These are phyloP conservation scores for Musa itinerans DNA, from an alignment of 176 grass and related monocot genomes.

Conservation along the genomic window DNA sequence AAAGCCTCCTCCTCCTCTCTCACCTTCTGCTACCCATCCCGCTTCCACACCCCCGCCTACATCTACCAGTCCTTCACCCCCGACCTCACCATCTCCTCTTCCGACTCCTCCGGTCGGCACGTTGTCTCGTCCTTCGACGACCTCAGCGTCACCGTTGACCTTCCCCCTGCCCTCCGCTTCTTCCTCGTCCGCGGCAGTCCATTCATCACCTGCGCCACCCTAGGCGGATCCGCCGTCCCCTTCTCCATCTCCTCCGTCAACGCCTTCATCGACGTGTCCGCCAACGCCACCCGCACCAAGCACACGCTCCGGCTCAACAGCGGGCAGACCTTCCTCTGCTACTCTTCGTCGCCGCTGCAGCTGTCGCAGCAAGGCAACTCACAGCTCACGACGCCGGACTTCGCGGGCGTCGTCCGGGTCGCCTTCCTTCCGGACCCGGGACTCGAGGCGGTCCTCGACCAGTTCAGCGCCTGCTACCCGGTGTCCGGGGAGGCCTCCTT, in stretches of 20 bases:
- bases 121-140: slow-evolving; percentile 60
- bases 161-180: slow-evolving; percentile 51
- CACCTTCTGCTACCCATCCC: slow-evolving; percentile 59
- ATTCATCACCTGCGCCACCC: slow-evolving; percentile 58
- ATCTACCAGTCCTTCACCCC: slow-evolving; percentile 76
- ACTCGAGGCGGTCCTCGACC: slow-evolving; percentile 61
- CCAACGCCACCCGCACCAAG: slow-evolving; percentile 46
- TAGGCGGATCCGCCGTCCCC: slow-evolving; percentile 23
- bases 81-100: slow-evolving; percentile 62
- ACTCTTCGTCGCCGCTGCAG: slow-evolving; percentile 53
- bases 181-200: slow-evolving; percentile 78
- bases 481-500: slow-evolving; percentile 53
- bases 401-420: slow-evolving; percentile 52
- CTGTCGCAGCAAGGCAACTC: slow-evolving; percentile 36
- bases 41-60: slow-evolving; percentile 43
- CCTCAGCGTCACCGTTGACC: slow-evolving; percentile 83
- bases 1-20: slow-evolving; percentile 39
- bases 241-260: slow-evolving; percentile 65
- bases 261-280: slow-evolving; percentile 49
- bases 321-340: slow-evolving; percentile 80
- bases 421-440: slow-evolving; percentile 46
- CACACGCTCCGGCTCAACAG: slow-evolving; percentile 71
- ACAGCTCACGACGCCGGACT: slow-evolving; percentile 35
- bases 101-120: slow-evolving; percentile 27
- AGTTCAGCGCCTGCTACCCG: slow-evolving; percentile 69